Evolutionary conservation across 139 green algal genomes (phyloP).

Genomic region (Chlorella sp.): DNA sequence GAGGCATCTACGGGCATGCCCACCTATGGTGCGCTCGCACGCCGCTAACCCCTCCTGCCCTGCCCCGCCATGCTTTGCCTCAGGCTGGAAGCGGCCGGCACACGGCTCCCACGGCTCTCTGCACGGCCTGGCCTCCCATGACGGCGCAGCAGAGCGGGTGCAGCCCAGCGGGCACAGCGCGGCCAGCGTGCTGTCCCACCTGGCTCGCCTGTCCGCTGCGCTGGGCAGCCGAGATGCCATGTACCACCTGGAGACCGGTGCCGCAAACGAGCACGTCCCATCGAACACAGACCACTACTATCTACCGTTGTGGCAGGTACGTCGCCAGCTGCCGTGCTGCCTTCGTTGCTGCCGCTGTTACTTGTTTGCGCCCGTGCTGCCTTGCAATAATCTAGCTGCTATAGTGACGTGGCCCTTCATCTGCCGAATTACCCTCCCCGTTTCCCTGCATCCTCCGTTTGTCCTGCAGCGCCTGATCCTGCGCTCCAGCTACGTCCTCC

Average conservation of each 20-base stretch:
- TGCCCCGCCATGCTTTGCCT: too few species aligned
- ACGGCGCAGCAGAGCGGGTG: not conserved
- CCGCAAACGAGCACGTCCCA: slow-evolving; percentile 20
- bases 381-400: too few species aligned
- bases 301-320: slow-evolving; percentile 22
- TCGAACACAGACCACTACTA: slow-evolving; percentile 10
- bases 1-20: too few species aligned
- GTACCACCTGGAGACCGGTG: slow-evolving; percentile 30
- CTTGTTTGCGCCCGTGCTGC: not conserved
- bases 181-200: not conserved
- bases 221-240: not conserved
- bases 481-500: slow-evolving; percentile 21
- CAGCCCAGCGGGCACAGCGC: not conserved
- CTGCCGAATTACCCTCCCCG: too few species aligned
- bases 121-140: not conserved
- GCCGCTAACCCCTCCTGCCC: too few species aligned
- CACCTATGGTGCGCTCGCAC: too few species aligned
- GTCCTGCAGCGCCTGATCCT: slow-evolving; percentile 21
- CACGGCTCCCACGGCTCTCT: not conserved
- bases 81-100: slow-evolving; percentile 1
- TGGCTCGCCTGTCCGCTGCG: not conserved
- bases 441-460: too few species aligned
- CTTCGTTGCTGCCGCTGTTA: not conserved
- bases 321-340: not conserved
- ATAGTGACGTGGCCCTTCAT: too few species aligned